Conservation (phyloP, 108 stramenopile species). For the Seminavis robusta region DNA sequence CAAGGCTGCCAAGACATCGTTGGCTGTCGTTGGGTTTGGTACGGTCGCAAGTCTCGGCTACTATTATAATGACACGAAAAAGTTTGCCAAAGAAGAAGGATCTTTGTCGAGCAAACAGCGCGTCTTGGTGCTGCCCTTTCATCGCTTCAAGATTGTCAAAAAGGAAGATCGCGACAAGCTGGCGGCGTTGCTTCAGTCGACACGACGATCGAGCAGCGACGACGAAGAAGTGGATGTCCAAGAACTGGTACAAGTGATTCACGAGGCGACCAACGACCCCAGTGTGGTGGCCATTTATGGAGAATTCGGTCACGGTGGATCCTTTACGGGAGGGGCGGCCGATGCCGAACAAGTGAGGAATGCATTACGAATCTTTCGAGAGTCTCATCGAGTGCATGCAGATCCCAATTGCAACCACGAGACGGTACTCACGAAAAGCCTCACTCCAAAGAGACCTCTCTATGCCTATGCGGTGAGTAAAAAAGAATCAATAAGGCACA, state of each 20-base stretch:
- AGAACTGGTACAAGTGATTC: constrained; percentile 60
- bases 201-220: neutral
- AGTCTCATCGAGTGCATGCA: constrained; percentile 61
- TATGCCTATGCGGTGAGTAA: constrained; percentile 48
- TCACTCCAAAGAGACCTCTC: constrained; percentile 27
- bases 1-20: constrained; percentile 6
- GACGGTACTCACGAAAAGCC: neutral
- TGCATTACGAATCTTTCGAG: constrained; percentile 63
- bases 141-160: constrained; percentile 47
- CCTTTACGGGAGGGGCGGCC: constrained; percentile 48
- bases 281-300: constrained; percentile 63
- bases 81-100: neutral
- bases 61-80: neutral
- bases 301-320: constrained; percentile 55
- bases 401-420: constrained; percentile 39
- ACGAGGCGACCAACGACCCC: constrained; percentile 63
- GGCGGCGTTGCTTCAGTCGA: neutral
- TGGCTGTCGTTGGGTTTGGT: constrained; percentile 2
- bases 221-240: constrained; percentile 26
- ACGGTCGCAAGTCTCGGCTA: neutral
- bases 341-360: constrained; percentile 76
- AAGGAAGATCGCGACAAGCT: constrained; percentile 2
- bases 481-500: too few relatives aligned
- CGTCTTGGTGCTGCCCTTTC: constrained; percentile 61
- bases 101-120: constrained; percentile 38